Base-by-base conservation (phyloP, 768 basidiomycete species). In the Cystobasidium ongulense region DNA sequence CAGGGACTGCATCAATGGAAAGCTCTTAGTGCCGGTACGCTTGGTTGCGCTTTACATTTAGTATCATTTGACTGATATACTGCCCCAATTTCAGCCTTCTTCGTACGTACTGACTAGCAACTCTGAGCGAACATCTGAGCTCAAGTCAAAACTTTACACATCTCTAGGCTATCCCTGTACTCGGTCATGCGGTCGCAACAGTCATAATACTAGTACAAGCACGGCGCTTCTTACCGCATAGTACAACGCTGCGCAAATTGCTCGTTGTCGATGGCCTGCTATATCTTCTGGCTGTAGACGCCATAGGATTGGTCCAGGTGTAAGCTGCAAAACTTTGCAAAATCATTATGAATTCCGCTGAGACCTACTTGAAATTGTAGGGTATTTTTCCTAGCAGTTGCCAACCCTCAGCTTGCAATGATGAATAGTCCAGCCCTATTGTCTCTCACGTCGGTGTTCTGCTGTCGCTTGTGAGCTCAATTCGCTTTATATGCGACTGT, bases 381-480 rank as follows among this genome's bases (percentile, higher is more conserved):
- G 18, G 5, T 71, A 8, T 71, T 71, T 35, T 59, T 71, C 35
- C 54, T 61, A 21, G 3, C 31, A 7, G 36, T 53, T 17, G 23
- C 3, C 33, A 17, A 35, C 5, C 68, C 8, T 21, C 25, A 23
- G 17, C 21, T 71, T 27, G 35, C 29, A 1, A 71, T 71, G 68
- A 52, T 71, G 53, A 71, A 71, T 46, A 27, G 15, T 15, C 25
- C 68, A 23, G 68, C 68, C 4, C 35, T 71, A 11, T 23, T 61
- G 21, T 29, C 68, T 2, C 31, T 71, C 2, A 71, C 68, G 1
- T 71, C 68, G 8, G 68, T 71, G 18, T 36, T 71, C 25, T 71
- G 68, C 68, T 71, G 68, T 53, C 68, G 54, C 7, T 59, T 71
- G 68, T 71, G 38, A 54, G 68, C 38, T 46, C 10, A n/a, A 4